Conservation (phyloP, 2,329 filamentous ascomycete species). For the Aaosphaeria arxii region DNA sequence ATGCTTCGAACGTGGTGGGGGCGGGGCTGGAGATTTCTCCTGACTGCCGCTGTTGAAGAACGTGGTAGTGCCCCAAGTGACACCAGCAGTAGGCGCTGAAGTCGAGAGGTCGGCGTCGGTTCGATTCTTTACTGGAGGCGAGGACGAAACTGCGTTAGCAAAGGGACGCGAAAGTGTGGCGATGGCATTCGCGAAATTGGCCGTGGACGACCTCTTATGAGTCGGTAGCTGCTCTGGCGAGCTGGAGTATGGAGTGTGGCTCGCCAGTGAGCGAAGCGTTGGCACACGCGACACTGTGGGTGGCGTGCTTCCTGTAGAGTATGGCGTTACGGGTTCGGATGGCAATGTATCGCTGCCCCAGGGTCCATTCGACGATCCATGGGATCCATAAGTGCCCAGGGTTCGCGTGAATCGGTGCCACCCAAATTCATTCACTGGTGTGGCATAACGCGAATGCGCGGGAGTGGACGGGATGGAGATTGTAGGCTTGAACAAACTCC, state of each 20-base stretch:
- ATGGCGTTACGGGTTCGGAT: slow-evolving; percentile 49
- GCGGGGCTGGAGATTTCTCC: slow-evolving; percentile 15
- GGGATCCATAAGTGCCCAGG: slow-evolving; percentile 45
- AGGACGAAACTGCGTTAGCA: slow-evolving; percentile 35
- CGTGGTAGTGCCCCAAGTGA: slow-evolving; percentile 47
- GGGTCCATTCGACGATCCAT: slow-evolving; percentile 50
- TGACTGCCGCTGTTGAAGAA: slow-evolving; percentile 35
- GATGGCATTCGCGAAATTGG: slow-evolving; percentile 39
- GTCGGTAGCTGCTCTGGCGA: slow-evolving; percentile 39
- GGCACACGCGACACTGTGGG: slow-evolving; percentile 43
- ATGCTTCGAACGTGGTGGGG: slow-evolving; percentile 19
- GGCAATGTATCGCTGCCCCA: slow-evolving; percentile 42
- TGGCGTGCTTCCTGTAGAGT: slow-evolving; percentile 53
- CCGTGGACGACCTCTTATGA: slow-evolving; percentile 30
- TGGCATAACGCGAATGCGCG: slow-evolving; percentile 27
- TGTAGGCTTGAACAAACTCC: slow-evolving; percentile 42
- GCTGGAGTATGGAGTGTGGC: slow-evolving; percentile 41
- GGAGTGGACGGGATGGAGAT: slow-evolving; percentile 32
- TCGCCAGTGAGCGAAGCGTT: slow-evolving; percentile 35
- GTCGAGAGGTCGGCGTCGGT: slow-evolving; percentile 40
- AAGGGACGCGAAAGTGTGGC: slow-evolving; percentile 41
- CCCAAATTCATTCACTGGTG: slow-evolving; percentile 26
- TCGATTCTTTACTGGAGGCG: slow-evolving; percentile 33
- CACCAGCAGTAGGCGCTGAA: slow-evolving; percentile 40
- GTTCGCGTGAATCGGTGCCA: slow-evolving; percentile 28